phyloP scores from a whole-genome alignment of 2,329 filamentous ascomycete genomes.

The Sclerotinia borealis region DNA sequence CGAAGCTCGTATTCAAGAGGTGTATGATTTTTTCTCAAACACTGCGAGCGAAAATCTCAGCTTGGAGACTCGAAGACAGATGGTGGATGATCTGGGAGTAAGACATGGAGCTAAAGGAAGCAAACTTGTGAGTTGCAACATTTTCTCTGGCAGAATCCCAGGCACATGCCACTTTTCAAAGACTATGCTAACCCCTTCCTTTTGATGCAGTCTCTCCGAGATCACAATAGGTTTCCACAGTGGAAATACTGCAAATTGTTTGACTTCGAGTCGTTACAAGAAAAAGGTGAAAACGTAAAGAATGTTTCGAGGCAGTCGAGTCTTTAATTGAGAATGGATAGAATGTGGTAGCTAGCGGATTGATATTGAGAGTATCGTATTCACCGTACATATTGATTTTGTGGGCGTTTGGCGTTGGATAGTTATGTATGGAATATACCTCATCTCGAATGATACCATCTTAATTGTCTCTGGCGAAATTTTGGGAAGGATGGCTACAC shows the following conservation, averaged over 20 bases:
- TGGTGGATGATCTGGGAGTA: background rate
- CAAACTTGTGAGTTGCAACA: background rate
- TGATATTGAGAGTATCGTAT: too few relatives aligned
- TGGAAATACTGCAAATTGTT: background rate
- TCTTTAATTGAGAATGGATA: too few relatives aligned
- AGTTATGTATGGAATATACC: too few relatives aligned
- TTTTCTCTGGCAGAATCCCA: too few relatives aligned
- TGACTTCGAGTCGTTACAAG: background rate
- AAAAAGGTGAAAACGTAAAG: background rate
- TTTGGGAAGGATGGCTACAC: too few relatives aligned
- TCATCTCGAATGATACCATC: too few relatives aligned
- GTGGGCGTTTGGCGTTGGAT: too few relatives aligned
- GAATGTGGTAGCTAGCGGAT: too few relatives aligned
- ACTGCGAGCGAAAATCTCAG: background rate
- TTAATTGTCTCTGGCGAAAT: too few relatives aligned
- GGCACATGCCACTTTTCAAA: too few relatives aligned
- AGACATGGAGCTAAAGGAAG: background rate
- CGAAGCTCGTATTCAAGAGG: background rate
- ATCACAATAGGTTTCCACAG: background rate
- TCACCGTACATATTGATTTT: too few relatives aligned
- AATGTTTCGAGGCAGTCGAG: too few relatives aligned
- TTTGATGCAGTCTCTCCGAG: background rate
- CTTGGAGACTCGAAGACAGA: background rate
- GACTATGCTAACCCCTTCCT: background rate
- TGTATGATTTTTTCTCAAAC: background rate